Base-by-base conservation (phyloP, 2,329 filamentous ascomycete genomes). In the Colletotrichum gigasporum region DNA sequence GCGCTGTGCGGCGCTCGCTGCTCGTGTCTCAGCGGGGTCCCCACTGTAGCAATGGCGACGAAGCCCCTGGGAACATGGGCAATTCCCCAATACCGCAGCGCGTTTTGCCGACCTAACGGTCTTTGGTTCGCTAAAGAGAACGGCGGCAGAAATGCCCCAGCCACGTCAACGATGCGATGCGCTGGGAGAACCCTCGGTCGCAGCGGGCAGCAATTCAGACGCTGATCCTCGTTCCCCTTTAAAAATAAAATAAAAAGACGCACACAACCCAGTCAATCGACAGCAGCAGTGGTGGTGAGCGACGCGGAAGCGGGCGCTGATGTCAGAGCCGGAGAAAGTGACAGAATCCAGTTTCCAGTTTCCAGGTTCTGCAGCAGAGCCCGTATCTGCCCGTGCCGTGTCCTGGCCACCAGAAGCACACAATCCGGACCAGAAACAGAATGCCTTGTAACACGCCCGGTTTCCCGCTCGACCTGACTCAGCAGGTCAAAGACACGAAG, bases 401-500 rank as follows among this genome's bases (percentile, higher is more conserved):
- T 39, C 35, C 7, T 39, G 35, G 11, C 35, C 16, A 37, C 35
- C 30, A 26, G 16, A 50, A 12, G 14, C 6, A 26, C 30, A 37
- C 20, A 24, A 51, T 24, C n/a, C n/a, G 18, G 47, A 51, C 24
- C 18, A 9, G 11, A 18, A 53, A 14, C 37, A 26, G 18, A 37
- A 30, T 3, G 18, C 18, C 28, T 30, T 47, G 44, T 24, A 48
- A 64, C 61, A 64, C 61, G 61, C 61, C 55, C 16, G 34, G 30
- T 22, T 52, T 16, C 39, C 51, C 55, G 54, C 61, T 54, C 55
- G 47, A 48, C 56, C 48, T 61, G 61, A 64, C 61, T 64, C 61
- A 64, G 61, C 61, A 64, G 56, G 61, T 60, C 61, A 61, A 64
- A 64, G 61, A 64, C 61, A 64, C 61, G 61, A 48, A 32, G 34